Percentiles rank a stretch among this genome's conserved stretches.
phyloP scores from a whole-genome alignment of 495 filamentous ascomycete genomes.

The Aspergillus haitiensis region DNA sequence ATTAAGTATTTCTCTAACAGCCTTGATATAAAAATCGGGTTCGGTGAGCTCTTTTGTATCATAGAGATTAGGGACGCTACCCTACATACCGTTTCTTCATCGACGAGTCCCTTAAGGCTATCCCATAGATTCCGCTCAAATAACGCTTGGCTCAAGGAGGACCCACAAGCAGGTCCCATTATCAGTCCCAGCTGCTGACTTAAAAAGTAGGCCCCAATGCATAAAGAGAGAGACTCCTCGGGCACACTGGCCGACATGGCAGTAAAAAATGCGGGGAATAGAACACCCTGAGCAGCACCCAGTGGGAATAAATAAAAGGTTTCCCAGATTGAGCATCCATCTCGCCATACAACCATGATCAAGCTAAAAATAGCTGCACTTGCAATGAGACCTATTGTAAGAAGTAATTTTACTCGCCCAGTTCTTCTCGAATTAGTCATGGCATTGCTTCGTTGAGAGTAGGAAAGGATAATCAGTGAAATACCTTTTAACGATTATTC shows the following conservation, averaged over 20 bases:
- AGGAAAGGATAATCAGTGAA: background rate
- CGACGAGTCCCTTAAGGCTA: slow-evolving; percentile 11
- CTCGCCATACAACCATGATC: slow-evolving; percentile 32
- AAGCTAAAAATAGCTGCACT: slow-evolving; percentile 24
- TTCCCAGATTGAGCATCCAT: slow-evolving; percentile 26
- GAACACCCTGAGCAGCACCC: slow-evolving; percentile 29
- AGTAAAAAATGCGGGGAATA: slow-evolving; percentile 35
- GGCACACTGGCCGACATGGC: slow-evolving; percentile 29
- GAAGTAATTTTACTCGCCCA: slow-evolving; percentile 26
- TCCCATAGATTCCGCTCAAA: slow-evolving; percentile 25
- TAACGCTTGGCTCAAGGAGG: slow-evolving; percentile 27
- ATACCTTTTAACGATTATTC: slow-evolving; percentile 34
- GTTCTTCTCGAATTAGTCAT: slow-evolving; percentile 20
- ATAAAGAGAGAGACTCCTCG: slow-evolving; percentile 24
- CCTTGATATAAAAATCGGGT: too few relatives aligned
- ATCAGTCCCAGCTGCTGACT: slow-evolving; percentile 40
- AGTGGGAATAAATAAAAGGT: slow-evolving; percentile 23
- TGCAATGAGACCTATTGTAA: slow-evolving; percentile 4
- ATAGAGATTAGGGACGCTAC: too few relatives aligned
- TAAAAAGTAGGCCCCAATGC: slow-evolving; percentile 36
- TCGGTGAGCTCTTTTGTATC: too few relatives aligned
- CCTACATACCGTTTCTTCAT: background rate
- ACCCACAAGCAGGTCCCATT: slow-evolving; percentile 28
- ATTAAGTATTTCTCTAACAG: too few relatives aligned
- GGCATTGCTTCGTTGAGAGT: background rate